A percentile compares a stretch with the other conserved stretches of the same genome.
These are phyloP conservation scores for Quambalaria eucalypti DNA, from an alignment of 1,284 basidiomycete genomes.

Conservation along the genomic window DNA sequence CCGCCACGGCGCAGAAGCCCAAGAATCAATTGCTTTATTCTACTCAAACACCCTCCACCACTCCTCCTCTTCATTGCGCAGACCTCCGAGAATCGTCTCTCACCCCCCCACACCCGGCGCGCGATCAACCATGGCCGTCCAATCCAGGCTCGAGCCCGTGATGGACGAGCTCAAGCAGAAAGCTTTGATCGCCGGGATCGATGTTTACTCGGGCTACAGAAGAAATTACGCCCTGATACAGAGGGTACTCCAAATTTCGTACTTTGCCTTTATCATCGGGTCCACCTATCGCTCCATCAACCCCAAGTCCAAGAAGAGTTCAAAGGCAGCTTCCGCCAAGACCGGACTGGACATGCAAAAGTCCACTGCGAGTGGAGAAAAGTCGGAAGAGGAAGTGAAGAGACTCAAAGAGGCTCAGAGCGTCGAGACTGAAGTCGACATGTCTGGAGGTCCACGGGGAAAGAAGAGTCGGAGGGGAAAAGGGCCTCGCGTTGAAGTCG, in stretches of 20 bases:
- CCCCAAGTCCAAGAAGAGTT: constrained; percentile 21
- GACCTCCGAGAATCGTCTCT: too few relatives aligned
- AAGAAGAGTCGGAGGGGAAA: constrained; percentile 17
- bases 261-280: constrained; percentile 27
- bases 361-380: constrained; percentile 9
- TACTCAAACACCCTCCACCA: too few relatives aligned
- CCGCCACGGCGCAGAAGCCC: too few relatives aligned
- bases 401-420: constrained; percentile 5
- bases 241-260: constrained; percentile 22
- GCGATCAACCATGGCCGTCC: constrained; percentile 27
- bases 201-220: constrained; percentile 26
- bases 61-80: too few relatives aligned
- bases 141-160: constrained; percentile 19
- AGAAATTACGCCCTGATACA: constrained; percentile 37
- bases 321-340: constrained; percentile 2
- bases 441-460: constrained; percentile 15
- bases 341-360: constrained; percentile 1
- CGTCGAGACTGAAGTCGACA: constrained; percentile 7
- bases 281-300: constrained; percentile 22
- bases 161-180: constrained; percentile 31
- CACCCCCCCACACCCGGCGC: neutral
- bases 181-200: constrained; percentile 24
- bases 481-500: constrained; percentile 57
- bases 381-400: constrained; percentile 1
- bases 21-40: too few relatives aligned